These are phyloP conservation scores for Podaxis rugospora DNA, from an alignment of 768 basidiomycete species.

Conservation along the genomic window DNA sequence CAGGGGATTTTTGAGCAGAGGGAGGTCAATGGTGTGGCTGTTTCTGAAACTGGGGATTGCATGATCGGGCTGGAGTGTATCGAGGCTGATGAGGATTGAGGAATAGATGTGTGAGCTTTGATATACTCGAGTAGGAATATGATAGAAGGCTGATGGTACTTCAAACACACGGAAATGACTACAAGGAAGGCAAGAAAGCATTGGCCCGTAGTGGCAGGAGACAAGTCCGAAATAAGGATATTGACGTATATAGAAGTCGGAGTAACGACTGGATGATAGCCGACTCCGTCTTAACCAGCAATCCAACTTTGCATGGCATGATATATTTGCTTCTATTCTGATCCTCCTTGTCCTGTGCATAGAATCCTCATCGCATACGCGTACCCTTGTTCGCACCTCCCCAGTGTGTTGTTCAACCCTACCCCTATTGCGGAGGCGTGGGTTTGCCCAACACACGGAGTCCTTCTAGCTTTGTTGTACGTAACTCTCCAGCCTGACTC, in stretches of 20 bases:
- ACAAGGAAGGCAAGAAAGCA: neutral
- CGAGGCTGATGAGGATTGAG: neutral
- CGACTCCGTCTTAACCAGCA: neutral
- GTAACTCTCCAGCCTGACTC: neutral
- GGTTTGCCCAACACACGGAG: slow-evolving; percentile 1
- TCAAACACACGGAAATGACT: too few relatives aligned
- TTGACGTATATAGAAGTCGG: neutral
- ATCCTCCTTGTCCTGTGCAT: neutral
- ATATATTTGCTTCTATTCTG: neutral
- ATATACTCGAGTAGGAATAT: neutral
- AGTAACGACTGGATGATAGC: neutral
- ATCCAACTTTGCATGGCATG: neutral
- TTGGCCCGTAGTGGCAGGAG: neutral
- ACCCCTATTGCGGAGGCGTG: neutral
- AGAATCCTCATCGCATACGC: too few relatives aligned
- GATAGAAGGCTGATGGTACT: too few relatives aligned
- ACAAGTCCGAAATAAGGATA: neutral
- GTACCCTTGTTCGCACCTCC: neutral
- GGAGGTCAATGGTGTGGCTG: neutral
- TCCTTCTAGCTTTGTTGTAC: neutral
- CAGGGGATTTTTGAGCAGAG: neutral
- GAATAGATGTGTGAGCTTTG: neutral
- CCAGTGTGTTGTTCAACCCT: slow-evolving; percentile 1
- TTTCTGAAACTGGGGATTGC: neutral
- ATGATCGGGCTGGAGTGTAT: neutral